phyloP scores from a whole-genome alignment of 1,284 basidiomycete species.

The Irpex sp. region DNA sequence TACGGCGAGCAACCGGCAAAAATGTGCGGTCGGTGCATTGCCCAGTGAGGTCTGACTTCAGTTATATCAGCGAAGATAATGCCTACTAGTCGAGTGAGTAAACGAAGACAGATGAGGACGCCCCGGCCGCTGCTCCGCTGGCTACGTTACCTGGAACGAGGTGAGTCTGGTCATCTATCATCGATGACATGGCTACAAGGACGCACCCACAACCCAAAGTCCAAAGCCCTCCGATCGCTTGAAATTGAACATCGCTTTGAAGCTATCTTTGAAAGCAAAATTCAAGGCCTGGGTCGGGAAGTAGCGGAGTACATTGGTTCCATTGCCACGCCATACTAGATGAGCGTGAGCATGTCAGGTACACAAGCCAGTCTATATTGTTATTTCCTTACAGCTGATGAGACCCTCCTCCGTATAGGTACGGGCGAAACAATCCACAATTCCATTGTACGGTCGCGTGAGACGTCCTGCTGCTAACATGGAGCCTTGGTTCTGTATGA shows the following conservation, averaged over 20 bases:
- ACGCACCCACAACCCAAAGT: slow-evolving; percentile 45
- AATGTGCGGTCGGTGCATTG: background rate
- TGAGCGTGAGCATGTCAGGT: background rate
- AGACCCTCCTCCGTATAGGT: slow-evolving; percentile 55
- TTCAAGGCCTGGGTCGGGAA: slow-evolving; percentile 67
- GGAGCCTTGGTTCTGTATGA: slow-evolving; percentile 65
- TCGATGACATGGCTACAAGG: background rate
- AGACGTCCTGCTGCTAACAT: slow-evolving; percentile 57
- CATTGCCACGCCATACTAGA: slow-evolving; percentile 61
- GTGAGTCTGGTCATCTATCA: background rate
- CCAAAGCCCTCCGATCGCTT: slow-evolving; percentile 52
- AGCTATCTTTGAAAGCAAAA: slow-evolving; percentile 43
- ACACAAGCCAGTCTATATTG: background rate
- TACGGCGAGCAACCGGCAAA: too few relatives aligned
- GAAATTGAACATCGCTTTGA: slow-evolving; percentile 48
- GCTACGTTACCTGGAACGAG: slow-evolving; percentile 32
- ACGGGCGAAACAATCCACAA: slow-evolving; percentile 54
- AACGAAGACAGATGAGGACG: slow-evolving; percentile 49
- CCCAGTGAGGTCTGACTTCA: too few relatives aligned
- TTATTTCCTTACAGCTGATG: slow-evolving; percentile 30
- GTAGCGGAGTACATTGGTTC: slow-evolving; percentile 62
- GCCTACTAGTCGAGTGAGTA: slow-evolving; percentile 58
- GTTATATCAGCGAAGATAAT: background rate
- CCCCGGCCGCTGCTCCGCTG: slow-evolving; percentile 45
- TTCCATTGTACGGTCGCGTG: slow-evolving; percentile 54